phyloP scores from a whole-genome alignment of 768 basidiomycete species.

The Hypholoma fasciculare region DNA sequence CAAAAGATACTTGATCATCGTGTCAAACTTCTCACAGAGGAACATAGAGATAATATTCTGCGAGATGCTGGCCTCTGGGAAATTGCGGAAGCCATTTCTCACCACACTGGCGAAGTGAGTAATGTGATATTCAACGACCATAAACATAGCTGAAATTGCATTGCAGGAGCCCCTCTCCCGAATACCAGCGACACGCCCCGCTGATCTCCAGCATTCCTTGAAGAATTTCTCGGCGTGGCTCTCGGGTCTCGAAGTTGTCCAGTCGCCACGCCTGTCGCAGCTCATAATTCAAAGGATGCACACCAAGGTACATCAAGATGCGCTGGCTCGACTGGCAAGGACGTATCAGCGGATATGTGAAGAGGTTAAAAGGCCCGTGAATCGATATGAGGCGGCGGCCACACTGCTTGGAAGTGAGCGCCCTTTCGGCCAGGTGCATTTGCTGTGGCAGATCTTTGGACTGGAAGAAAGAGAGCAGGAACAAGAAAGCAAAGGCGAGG shows the following conservation, averaged over 20 bases:
- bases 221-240: slow-evolving; percentile 83
- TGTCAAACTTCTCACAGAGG: slow-evolving; percentile 66
- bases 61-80: slow-evolving; percentile 53
- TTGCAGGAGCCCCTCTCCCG: slow-evolving; percentile 71
- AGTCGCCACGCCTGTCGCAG: slow-evolving; percentile 76
- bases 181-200: slow-evolving; percentile 63
- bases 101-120: slow-evolving; percentile 40
- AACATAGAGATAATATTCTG: slow-evolving; percentile 71
- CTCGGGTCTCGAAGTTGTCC: slow-evolving; percentile 75
- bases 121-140: background rate
- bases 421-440: slow-evolving; percentile 77
- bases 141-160: background rate
- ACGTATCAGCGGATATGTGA: slow-evolving; percentile 78
- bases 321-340: slow-evolving; percentile 63
- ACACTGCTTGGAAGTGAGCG: slow-evolving; percentile 82
- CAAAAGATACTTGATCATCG: slow-evolving; percentile 60
- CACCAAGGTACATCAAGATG: slow-evolving; percentile 71
- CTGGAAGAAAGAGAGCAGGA: slow-evolving; percentile 45
- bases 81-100: slow-evolving; percentile 42
- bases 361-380: slow-evolving; percentile 71
- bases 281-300: slow-evolving; percentile 70
- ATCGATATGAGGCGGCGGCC: slow-evolving; percentile 88
- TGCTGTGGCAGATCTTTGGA: slow-evolving; percentile 80
- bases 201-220: slow-evolving; percentile 62
- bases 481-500: slow-evolving; percentile 12